Evolutionary conservation across 352 stramenopile genomes (phyloP), one percentile per base, ranked within the genome.

Genomic region (Pilasporangium apinafurcum): DNA sequence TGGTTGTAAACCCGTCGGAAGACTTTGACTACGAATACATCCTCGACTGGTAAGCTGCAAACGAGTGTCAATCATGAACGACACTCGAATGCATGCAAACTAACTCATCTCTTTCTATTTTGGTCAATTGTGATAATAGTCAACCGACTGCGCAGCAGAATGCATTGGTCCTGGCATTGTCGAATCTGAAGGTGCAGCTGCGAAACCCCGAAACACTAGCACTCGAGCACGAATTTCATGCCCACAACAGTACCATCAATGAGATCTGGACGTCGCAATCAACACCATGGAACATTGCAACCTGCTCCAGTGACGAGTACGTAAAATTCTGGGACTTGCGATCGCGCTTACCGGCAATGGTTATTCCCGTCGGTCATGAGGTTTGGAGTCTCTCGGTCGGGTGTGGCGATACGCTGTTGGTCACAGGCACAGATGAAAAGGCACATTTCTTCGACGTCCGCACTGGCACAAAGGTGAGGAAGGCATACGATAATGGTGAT

Each of bases 1-100:
- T 86, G 24, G 46, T 54, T 3, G 48, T 65, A 13, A 69, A 82
- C 37, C 56, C 68, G 8, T 62, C 50, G 8, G 72, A 80, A 3
- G 69, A 83, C 27, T 88, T 86, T n/a, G 79, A 93, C 56, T 93
- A 90, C 45, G 76, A 90, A 59, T 93, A 92, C 56, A 59, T 93
- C 20, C 44, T 93, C 18, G 77, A 92, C 51, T 85, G 67, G 74
- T 84, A 38, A 31, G 53, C 54, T 1, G 10, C 28, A 13, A 10
- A 12, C 6, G 30, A 26, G 17, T 41, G 16, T 26, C 22, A 0
- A 13, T 24, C 13, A 27, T 13, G 5, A 17, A 35, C 8, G 3
- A 24, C 22, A 20, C 14, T 17, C 25, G 3, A 32, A n/a, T 24
- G n/a, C 18, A 30, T 31, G n/a, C 22, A n/a, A n/a, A n/a, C n/a